phyloP scores from a whole-genome alignment of 805 yeast genomes.

The Saturnispora dispora region DNA sequence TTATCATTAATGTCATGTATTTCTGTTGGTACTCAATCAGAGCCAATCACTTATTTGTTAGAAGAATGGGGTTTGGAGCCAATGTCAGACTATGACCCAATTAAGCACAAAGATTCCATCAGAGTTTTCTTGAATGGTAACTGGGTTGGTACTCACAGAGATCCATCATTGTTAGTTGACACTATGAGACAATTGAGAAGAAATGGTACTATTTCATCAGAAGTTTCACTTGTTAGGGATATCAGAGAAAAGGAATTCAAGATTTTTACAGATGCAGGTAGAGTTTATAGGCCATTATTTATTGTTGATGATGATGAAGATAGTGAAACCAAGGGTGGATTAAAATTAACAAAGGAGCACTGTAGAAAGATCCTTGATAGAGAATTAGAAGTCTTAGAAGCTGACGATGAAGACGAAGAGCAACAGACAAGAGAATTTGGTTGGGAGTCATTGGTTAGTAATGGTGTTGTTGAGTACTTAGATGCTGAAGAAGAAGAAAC shows the following conservation, averaged over 20 bases:
- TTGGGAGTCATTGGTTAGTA: slow-evolving; percentile 75
- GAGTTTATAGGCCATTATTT: slow-evolving; percentile 94
- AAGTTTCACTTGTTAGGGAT: slow-evolving; percentile 93
- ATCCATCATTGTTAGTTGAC: slow-evolving; percentile 84
- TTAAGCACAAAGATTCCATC: slow-evolving; percentile 82
- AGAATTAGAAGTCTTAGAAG: slow-evolving; percentile 48
- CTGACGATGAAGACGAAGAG: slow-evolving; percentile 38
- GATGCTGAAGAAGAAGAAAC: slow-evolving; percentile 99
- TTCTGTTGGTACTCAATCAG: slow-evolving; percentile 96
- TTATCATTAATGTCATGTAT: slow-evolving; percentile 94
- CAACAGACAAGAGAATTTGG: slow-evolving; percentile 42
- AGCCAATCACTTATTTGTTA: slow-evolving; percentile 83
- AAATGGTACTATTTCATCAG: slow-evolving; percentile 91
- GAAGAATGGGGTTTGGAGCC: slow-evolving; percentile 99
- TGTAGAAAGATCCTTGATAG: slow-evolving; percentile 57
- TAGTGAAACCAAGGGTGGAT: slow-evolving; percentile 61
- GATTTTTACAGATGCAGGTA: slow-evolving; percentile 96
- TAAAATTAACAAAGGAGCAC: slow-evolving; percentile 79
- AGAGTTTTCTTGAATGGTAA: slow-evolving; percentile 97
- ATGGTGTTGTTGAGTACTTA: slow-evolving; percentile 90
- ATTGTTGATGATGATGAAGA: slow-evolving; percentile 81
- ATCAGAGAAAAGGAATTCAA: slow-evolving; percentile 94
- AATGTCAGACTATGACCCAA: slow-evolving; percentile 89
- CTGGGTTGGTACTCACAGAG: slow-evolving; percentile 98
- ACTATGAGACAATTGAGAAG: slow-evolving; percentile 89